Base-by-base conservation (phyloP, 805 yeast species). In the Candida pseudofarinosa region DNA sequence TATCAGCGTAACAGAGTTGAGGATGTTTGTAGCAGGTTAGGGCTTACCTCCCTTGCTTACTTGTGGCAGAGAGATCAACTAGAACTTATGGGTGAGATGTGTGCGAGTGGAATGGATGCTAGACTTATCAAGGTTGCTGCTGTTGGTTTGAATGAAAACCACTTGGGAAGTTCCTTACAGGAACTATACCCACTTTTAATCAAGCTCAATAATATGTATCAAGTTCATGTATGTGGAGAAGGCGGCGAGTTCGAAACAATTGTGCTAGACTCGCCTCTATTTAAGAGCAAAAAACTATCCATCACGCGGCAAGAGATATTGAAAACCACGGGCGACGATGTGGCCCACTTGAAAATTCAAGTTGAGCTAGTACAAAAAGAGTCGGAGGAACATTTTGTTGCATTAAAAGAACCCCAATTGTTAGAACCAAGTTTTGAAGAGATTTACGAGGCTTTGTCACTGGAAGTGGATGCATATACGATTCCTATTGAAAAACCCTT, bases 181-280 rank as follows among this genome's bases (percentile, higher is more conserved):
- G 76, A 85, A 47, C 67, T 84, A 49, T 76, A 74, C 42, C 85
- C 88, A 1, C 74, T 67, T 0, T 61, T 93, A 57, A 49, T 69
- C 10, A 67, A 68, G 33, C 65, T 90, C 46, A 84, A 89, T 58
- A 46, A 58, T 7, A 65, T 69, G 60, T 90, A 79, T 63, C 95
- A 90, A 2, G 86, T 90, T 12, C 97, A 91, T 60, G 81, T 93
- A 0, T 93, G 99, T 67, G 99, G 99, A 12, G 99, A 93, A 69
- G 99, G 99, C 28, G 99, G 99, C 1, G 99, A 93, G 62, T 93
- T 88, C 62, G 99, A 93, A 60, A 84, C 97, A 0, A 67, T 91
- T 51, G 98, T 91, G 2, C 69, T 93, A 20, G 97, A 93, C 61
- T 88, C 95, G 1, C 95, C 96, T 0, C 83, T 88, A 46, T 93